Percentiles rank a stretch among this genome's conserved stretches.
These are phyloP conservation scores for Rhynchosporium secalis DNA, from an alignment of 2,329 filamentous ascomycete genomes.

Conservation along the genomic window DNA sequence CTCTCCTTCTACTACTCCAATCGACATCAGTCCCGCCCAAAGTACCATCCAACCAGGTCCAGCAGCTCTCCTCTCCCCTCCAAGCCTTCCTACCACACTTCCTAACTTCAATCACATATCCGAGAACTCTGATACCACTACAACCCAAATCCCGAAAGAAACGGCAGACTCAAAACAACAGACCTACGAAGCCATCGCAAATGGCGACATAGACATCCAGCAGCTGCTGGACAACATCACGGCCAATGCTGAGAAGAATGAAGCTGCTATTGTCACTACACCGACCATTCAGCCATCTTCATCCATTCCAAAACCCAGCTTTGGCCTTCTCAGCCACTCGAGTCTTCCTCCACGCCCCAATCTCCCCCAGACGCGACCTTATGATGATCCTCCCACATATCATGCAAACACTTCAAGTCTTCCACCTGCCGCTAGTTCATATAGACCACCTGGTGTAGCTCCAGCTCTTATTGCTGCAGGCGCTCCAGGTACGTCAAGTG, in stretches of 20 bases:
- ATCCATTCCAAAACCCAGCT: constrained; percentile 30
- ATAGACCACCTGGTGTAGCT: constrained; percentile 38
- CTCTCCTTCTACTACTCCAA: constrained; percentile 24
- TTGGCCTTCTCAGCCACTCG: constrained; percentile 38
- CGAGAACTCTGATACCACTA: constrained; percentile 23
- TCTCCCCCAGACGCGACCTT: constrained; percentile 34
- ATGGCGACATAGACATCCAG: constrained; percentile 41
- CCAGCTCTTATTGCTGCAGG: constrained; percentile 37
- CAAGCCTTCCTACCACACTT: constrained; percentile 20
- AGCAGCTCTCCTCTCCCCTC: constrained; percentile 21
- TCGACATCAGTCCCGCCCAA: constrained; percentile 11
- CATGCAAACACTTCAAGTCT: constrained; percentile 35
- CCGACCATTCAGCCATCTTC: constrained; percentile 31
- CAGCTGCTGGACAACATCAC: constrained; percentile 42
- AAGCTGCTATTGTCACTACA: constrained; percentile 25
- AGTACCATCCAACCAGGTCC: constrained; percentile 24
- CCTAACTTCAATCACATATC: constrained; percentile 11
- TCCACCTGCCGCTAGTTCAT: constrained; percentile 33
- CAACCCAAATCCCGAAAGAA: constrained; percentile 26
- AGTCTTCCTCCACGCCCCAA: constrained; percentile 42
- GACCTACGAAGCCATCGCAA: constrained; percentile 36
- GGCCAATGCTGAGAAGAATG: constrained; percentile 41
- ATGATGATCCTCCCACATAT: constrained; percentile 39
- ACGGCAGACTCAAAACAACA: constrained; percentile 27
- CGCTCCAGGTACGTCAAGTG: constrained; percentile 40